Percentiles rank a stretch among this genome's conserved stretches.
phyloP scores from a whole-genome alignment of 495 filamentous ascomycete genomes.

The Pyrenopolyporus hunteri region DNA sequence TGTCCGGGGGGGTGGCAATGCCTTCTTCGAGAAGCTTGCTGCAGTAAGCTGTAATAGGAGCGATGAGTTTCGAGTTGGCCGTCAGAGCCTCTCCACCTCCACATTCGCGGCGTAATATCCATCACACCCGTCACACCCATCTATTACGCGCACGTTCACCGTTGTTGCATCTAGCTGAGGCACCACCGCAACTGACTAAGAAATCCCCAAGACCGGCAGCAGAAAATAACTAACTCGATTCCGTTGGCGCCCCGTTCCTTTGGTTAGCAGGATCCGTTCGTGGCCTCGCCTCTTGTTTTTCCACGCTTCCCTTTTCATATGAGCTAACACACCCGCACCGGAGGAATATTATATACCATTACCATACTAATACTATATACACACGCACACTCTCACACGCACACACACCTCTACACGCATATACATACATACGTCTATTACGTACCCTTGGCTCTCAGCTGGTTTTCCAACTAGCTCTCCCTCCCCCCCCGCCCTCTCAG shows the following conservation, averaged over 20 bases:
- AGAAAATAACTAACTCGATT: background rate
- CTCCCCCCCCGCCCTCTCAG: no score
- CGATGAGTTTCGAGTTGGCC: constrained; percentile 20
- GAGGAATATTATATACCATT: no score
- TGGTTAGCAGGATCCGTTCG: constrained; percentile 1
- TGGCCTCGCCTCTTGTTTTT: no score
- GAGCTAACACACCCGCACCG: constrained; percentile 10
- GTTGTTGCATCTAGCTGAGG: constrained; percentile 16
- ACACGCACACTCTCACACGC: no score
- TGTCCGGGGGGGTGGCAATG: constrained; percentile 9
- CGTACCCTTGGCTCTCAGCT: no score
- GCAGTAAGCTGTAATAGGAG: constrained; percentile 2
- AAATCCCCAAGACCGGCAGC: background rate
- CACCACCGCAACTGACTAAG: constrained; percentile 19
- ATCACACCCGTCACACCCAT: constrained; percentile 21
- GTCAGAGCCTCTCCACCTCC: background rate
- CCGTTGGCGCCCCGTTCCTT: constrained; percentile 11
- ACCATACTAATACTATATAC: no score
- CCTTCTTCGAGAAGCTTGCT: constrained; percentile 15
- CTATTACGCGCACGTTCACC: background rate
- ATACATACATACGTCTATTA: no score
- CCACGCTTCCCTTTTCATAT: constrained; percentile 20
- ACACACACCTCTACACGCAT: no score
- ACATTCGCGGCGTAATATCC: constrained; percentile 14
- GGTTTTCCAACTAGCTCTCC: no score